Conservation (phyloP, 2,329 filamentous ascomycete genomes). For the Sphaceloma murrayae region DNA sequence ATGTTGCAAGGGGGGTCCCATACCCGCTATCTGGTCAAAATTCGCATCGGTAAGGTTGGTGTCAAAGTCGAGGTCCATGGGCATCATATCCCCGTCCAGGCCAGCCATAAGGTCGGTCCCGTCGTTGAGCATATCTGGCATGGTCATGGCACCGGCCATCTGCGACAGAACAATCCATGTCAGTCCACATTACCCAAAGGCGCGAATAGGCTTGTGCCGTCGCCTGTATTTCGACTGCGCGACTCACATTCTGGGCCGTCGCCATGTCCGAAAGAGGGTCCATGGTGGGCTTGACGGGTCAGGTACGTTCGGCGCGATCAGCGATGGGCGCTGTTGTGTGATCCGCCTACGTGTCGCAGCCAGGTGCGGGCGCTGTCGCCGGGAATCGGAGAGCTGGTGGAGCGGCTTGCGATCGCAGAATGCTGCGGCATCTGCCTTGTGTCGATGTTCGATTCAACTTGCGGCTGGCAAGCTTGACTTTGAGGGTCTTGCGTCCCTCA, state of each 20-base stretch:
- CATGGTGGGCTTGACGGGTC: constrained; percentile 6
- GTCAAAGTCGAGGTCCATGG: constrained; percentile 39
- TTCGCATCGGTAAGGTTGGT: constrained; percentile 26
- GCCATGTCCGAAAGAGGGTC: constrained; percentile 14
- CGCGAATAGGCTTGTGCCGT: constrained; percentile 6
- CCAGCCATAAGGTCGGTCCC: constrained; percentile 32
- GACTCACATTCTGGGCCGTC: constrained; percentile 14
- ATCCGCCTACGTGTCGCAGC: not conserved
- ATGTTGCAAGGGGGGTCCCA: constrained; percentile 22
- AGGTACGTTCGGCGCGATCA: constrained; percentile 5
- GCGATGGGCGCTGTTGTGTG: constrained; percentile 10
- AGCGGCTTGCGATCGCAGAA: constrained; percentile 5
- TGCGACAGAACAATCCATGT: constrained; percentile 16
- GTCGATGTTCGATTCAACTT: constrained; percentile 13
- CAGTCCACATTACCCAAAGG: constrained; percentile 1
- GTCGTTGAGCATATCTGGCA: constrained; percentile 26
- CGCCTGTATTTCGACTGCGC: constrained; percentile 1
- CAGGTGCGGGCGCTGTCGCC: constrained; percentile 2
- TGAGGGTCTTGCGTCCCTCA: no score
- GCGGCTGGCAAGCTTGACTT: constrained; percentile 1
- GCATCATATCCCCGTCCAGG: constrained; percentile 38
- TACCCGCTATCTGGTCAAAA: constrained; percentile 19
- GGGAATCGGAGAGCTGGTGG: not conserved
- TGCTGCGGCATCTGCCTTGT: constrained; percentile 12
- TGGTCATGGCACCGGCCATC: constrained; percentile 24